These are phyloP conservation scores for Scutellaria galericulata DNA, from an alignment of 257 asterid genomes.

Conservation along the genomic window DNA sequence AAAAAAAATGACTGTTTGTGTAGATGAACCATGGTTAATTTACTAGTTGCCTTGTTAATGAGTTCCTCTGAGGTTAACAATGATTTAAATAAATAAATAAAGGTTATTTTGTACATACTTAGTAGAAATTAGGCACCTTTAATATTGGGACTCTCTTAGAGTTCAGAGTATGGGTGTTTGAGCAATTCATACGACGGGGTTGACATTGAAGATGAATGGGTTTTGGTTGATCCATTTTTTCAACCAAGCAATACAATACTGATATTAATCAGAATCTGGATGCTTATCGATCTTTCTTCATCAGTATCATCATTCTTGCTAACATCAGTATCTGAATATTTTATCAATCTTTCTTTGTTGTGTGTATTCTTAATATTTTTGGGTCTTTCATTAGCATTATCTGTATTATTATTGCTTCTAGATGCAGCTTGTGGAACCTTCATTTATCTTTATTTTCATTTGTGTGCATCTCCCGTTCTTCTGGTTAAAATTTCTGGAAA, in stretches of 20 bases:
- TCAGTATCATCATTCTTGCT: background rate
- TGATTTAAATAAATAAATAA: no score
- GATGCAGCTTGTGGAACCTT: background rate
- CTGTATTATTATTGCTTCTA: slow-evolving; percentile 15
- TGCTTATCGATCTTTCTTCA: no score
- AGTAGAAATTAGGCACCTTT: no score
- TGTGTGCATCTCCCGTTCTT: slow-evolving; percentile 17
- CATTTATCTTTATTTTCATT: slow-evolving; percentile 12
- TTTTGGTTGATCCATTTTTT: background rate
- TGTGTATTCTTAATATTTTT: background rate
- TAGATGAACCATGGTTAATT: background rate
- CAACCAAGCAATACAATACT: background rate
- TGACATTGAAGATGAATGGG: background rate
- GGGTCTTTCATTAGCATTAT: background rate
- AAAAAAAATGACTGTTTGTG: background rate
- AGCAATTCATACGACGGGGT: background rate
- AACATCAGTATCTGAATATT: background rate
- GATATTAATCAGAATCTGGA: background rate
- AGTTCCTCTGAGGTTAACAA: background rate
- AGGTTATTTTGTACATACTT: no score
- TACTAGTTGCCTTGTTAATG: no score
- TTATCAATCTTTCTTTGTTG: slow-evolving; percentile 10
- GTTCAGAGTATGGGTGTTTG: background rate
- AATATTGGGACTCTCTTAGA: background rate
- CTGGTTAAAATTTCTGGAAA: background rate